phyloP scores from a whole-genome alignment of 371 early-diverging fungal genomes.

The Chytridium lagenaria region DNA sequence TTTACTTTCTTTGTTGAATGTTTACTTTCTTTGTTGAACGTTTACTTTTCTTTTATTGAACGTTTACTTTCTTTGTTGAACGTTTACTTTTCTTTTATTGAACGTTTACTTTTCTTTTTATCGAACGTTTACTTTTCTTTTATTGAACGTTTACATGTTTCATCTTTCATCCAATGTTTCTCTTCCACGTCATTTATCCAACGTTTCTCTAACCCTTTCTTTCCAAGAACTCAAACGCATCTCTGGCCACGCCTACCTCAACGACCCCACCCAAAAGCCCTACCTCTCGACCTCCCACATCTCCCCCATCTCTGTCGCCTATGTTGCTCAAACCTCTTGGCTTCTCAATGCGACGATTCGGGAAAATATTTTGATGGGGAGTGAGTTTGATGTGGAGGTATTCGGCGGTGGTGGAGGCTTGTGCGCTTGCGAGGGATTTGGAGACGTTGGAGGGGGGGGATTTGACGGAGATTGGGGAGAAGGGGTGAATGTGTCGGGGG shows the following conservation, averaged over 20 bases:
- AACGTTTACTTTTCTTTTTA: no score
- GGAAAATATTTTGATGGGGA: conserved; percentile 65
- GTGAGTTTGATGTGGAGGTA: conserved; percentile 55
- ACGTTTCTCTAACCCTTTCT: neutral
- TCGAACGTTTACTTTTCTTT: no score
- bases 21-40: no score
- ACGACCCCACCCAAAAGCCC: conserved; percentile 8
- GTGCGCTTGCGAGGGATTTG: conserved; percentile 78
- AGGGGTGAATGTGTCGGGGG: conserved; percentile 40
- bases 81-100: no score
- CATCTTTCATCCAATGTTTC: no score
- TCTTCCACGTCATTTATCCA: no score
- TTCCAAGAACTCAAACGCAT: conserved; percentile 15
- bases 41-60: no score
- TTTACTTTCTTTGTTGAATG: no score
- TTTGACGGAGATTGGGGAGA: conserved; percentile 87
- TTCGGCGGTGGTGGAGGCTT: conserved; percentile 49
- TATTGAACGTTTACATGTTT: no score
- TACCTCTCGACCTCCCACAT: neutral
- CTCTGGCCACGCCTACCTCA: conserved; percentile 17
- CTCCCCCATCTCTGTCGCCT: conserved; percentile 37
- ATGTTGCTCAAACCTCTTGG: conserved; percentile 63
- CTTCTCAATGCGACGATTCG: conserved; percentile 63
- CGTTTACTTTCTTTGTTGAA: no score
- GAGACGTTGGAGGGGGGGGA: conserved; percentile 86